phyloP scores from a whole-genome alignment of 1,284 basidiomycete genomes.

The Sparassis latifolia region DNA sequence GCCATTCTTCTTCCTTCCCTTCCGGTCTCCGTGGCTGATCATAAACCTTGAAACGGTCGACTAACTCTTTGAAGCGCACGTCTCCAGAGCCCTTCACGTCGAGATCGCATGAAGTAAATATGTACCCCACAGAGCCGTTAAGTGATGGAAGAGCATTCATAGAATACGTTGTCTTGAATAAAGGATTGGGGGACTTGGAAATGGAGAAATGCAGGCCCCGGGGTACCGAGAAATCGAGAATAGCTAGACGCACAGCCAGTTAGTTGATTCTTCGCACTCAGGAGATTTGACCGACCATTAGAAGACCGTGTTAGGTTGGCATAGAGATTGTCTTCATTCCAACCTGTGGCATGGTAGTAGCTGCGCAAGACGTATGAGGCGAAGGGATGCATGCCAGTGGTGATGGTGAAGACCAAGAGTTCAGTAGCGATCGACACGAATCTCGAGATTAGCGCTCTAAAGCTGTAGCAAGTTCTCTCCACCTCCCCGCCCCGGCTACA shows the following conservation, averaged over 20 bases:
- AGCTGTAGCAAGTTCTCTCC: no score
- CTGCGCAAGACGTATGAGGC: slow-evolving; percentile 82
- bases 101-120: slow-evolving; percentile 82
- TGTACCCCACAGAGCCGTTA: slow-evolving; percentile 90
- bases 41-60: slow-evolving; percentile 80
- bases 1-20: slow-evolving; percentile 72
- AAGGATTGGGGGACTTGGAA: slow-evolving; percentile 83
- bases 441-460: no score
- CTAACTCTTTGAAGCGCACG: slow-evolving; percentile 83
- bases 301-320: slow-evolving; percentile 87
- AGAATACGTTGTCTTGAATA: slow-evolving; percentile 89
- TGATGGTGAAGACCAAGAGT: no score
- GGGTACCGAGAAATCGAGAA: slow-evolving; percentile 82
- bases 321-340: slow-evolving; percentile 96
- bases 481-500: no score
- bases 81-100: slow-evolving; percentile 65
- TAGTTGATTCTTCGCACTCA: slow-evolving; percentile 3
- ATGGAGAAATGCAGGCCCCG: slow-evolving; percentile 75
- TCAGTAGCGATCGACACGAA: no score
- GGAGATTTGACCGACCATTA: slow-evolving; percentile 51
- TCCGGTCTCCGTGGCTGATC: slow-evolving; percentile 73
- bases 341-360: slow-evolving; percentile 88
- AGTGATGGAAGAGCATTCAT: slow-evolving; percentile 89
- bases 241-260: slow-evolving; percentile 40
- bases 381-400: slow-evolving; percentile 65